phyloP scores from a whole-genome alignment of 1,139 yeast species.

The Pichia inconspicua region DNA sequence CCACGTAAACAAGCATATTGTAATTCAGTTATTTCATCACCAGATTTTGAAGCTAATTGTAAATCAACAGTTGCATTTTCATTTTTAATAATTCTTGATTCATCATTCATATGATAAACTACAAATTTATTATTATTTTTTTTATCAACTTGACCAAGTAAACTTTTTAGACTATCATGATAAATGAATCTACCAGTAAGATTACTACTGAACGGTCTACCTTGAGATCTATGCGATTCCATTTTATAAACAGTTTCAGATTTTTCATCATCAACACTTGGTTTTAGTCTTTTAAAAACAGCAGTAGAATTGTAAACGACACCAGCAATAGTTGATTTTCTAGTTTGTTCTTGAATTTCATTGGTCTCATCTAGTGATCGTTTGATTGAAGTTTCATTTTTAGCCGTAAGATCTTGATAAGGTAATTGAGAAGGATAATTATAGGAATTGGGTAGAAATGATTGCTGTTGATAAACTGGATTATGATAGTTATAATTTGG shows the following conservation, averaged over 20 bases:
- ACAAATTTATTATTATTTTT: slow-evolving; percentile 16
- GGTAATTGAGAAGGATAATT: not conserved
- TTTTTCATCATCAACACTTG: slow-evolving; percentile 12
- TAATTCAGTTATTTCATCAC: slow-evolving; percentile 1
- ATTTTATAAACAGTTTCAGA: slow-evolving; percentile 9
- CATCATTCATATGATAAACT: slow-evolving; percentile 15
- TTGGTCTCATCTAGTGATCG: not conserved
- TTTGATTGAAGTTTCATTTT: not conserved
- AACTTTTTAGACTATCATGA: slow-evolving; percentile 21
- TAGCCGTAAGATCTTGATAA: not conserved
- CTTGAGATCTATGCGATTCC: slow-evolving; percentile 25
- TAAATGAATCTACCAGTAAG: slow-evolving; percentile 29
- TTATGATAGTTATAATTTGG: not conserved
- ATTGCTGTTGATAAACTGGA: not conserved
- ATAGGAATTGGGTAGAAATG: not conserved
- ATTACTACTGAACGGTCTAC: slow-evolving; percentile 33
- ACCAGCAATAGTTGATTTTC: slow-evolving; percentile 21
- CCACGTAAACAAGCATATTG: not conserved
- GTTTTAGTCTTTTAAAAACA: slow-evolving; percentile 21
- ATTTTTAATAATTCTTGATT: not conserved
- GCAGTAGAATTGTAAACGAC: slow-evolving; percentile 22
- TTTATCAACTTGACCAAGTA: slow-evolving; percentile 21
- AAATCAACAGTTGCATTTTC: not conserved
- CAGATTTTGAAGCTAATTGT: not conserved
- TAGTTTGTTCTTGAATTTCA: not conserved